These are phyloP conservation scores for Pseudocercospora cruenta DNA, from an alignment of 2,329 filamentous ascomycete species.

Conservation along the genomic window DNA sequence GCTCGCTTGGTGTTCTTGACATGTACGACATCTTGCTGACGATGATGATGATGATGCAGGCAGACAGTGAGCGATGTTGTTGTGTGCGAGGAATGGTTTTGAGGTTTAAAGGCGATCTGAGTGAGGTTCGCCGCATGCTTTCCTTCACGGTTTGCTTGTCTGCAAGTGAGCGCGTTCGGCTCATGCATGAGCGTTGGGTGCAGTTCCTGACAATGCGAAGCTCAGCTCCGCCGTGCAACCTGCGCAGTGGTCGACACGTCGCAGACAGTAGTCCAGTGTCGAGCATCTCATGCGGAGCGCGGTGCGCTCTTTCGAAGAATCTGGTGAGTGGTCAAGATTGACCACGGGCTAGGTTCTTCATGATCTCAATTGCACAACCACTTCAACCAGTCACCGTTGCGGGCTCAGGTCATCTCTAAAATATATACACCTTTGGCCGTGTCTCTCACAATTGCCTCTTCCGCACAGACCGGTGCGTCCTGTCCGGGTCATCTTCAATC, in stretches of 20 bases:
- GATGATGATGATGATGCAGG: no score
- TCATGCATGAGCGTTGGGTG: not conserved
- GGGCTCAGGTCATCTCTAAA: conserved; percentile 3
- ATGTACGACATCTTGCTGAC: not conserved
- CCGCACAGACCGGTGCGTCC: conserved; percentile 6
- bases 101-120: not conserved
- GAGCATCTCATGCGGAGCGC: no score
- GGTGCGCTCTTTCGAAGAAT: not conserved
- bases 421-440: conserved; percentile 16
- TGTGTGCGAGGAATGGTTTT: not conserved
- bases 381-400: conserved; percentile 1
- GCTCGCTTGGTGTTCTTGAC: not conserved
- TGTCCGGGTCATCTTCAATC: not conserved
- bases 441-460: not conserved
- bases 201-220: no score
- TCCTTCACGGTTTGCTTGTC: not conserved
- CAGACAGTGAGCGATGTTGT: not conserved
- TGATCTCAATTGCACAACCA: not conserved
- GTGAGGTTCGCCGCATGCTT: not conserved
- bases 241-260: no score
- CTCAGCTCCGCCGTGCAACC: no score
- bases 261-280: no score
- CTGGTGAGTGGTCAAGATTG: not conserved
- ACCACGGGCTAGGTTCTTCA: not conserved
- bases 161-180: not conserved